phyloP scores from a whole-genome alignment of 495 filamentous ascomycete genomes.

The Halenospora varia region DNA sequence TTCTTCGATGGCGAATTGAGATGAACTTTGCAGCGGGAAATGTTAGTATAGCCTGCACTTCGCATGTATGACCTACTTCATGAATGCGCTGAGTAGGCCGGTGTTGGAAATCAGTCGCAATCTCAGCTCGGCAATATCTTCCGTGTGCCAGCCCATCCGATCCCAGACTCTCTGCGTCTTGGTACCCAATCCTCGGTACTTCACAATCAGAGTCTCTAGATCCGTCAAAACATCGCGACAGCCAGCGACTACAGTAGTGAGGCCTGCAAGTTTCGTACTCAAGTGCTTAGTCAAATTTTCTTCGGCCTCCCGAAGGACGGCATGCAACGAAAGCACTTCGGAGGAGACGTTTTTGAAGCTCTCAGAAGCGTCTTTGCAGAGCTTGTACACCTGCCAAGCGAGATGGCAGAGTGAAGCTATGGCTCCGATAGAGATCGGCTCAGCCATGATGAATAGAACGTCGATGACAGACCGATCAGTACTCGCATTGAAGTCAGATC shows the following conservation, averaged over 20 bases:
- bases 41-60: too few relatives aligned
- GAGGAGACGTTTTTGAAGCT: slow-evolving; percentile 10
- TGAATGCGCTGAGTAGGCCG: slow-evolving; percentile 1
- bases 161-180: slow-evolving; percentile 7
- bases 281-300: neutral
- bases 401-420: slow-evolving; percentile 6
- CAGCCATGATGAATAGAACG: too few relatives aligned
- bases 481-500: too few relatives aligned
- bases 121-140: slow-evolving; percentile 7
- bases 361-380: slow-evolving; percentile 7
- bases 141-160: slow-evolving; percentile 11
- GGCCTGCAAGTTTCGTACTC: neutral
- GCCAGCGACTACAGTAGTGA: neutral
- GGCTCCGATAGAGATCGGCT: too few relatives aligned
- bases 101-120: neutral
- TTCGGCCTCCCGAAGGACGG: slow-evolving; percentile 9
- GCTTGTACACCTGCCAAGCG: slow-evolving; percentile 13
- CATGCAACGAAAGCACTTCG: slow-evolving; percentile 10
- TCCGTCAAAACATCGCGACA: slow-evolving; percentile 7
- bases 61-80: slow-evolving; percentile 6
- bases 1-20: slow-evolving; percentile 6
- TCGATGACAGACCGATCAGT: too few relatives aligned
- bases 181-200: slow-evolving; percentile 9
- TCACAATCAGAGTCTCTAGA: slow-evolving; percentile 7
- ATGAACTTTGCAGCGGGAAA: neutral